A percentile compares a stretch with the other conserved stretches of the same genome.
phyloP scores from a whole-genome alignment of 306 rosid genomes.

The Gastrolobium villosum region DNA sequence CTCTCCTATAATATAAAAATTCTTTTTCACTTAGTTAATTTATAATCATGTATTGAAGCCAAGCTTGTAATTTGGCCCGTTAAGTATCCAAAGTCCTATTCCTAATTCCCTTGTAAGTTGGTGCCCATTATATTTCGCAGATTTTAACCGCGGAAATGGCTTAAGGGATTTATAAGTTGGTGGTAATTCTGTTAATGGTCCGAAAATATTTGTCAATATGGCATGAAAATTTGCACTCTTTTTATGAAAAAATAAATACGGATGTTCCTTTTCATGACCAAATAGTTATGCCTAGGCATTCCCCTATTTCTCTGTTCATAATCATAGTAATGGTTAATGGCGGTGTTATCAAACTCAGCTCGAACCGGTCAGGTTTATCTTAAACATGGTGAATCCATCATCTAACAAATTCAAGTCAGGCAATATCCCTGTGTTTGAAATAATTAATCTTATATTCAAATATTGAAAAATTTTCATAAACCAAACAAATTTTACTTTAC shows the following conservation, averaged over 20 bases:
- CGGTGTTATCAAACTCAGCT: too few relatives aligned
- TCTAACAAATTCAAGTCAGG: too few relatives aligned
- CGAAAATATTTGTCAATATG: neutral
- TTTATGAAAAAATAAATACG: too few relatives aligned
- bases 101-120: neutral
- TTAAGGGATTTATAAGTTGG: neutral
- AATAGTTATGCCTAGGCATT: neutral
- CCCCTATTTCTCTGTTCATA: neutral
- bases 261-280: neutral
- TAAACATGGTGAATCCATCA: too few relatives aligned
- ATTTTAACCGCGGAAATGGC: neutral
- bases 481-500: too few relatives aligned
- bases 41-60: neutral
- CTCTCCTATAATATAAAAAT: too few relatives aligned
- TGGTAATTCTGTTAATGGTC: neutral
- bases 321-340: neutral
- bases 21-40: neutral
- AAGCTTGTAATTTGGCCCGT: neutral
- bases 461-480: too few relatives aligned
- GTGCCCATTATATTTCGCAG: neutral
- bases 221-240: neutral
- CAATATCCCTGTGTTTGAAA: too few relatives aligned
- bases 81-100: neutral
- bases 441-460: too few relatives aligned
- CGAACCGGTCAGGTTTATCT: too few relatives aligned